phyloP scores from a whole-genome alignment of 768 basidiomycete species.

The Grammothele lineata region DNA sequence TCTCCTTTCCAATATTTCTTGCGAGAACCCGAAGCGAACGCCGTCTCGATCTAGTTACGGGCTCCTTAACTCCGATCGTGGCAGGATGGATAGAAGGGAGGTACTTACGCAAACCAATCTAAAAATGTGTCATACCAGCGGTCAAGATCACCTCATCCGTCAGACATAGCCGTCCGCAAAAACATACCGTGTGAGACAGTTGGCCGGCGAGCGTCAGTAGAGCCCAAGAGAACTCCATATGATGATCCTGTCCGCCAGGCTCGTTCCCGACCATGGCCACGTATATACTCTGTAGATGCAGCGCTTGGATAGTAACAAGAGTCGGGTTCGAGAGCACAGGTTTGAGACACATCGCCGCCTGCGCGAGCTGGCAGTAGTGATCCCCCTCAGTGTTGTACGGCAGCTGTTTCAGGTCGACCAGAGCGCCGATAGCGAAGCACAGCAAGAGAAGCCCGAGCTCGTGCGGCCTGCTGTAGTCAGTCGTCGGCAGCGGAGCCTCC shows the following conservation, averaged over 20 bases:
- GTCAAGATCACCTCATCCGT: no score
- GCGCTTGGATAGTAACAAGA: slow-evolving; percentile 62
- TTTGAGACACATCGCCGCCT: slow-evolving; percentile 62
- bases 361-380: slow-evolving; percentile 62
- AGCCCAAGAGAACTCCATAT: slow-evolving; percentile 35
- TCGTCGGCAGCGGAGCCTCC: slow-evolving; percentile 16
- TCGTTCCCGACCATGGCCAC: slow-evolving; percentile 68
- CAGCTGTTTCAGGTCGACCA: slow-evolving; percentile 27
- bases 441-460: slow-evolving; percentile 29
- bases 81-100: not conserved
- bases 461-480: slow-evolving; percentile 36
- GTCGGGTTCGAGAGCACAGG: slow-evolving; percentile 70
- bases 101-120: slow-evolving; percentile 43
- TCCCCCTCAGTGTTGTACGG: slow-evolving; percentile 36
- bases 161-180: no score
- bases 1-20: slow-evolving; percentile 60
- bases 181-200: slow-evolving; percentile 55
- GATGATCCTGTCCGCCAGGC: slow-evolving; percentile 50
- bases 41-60: slow-evolving; percentile 61
- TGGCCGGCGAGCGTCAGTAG: slow-evolving; percentile 53
- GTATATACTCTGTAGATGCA: slow-evolving; percentile 67
- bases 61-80: not conserved
- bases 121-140: no score
- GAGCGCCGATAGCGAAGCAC: slow-evolving; percentile 29
- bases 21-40: slow-evolving; percentile 55